These are phyloP conservation scores for Biscogniauxia mediterranea DNA, from an alignment of 2,329 filamentous ascomycete species.

Conservation along the genomic window DNA sequence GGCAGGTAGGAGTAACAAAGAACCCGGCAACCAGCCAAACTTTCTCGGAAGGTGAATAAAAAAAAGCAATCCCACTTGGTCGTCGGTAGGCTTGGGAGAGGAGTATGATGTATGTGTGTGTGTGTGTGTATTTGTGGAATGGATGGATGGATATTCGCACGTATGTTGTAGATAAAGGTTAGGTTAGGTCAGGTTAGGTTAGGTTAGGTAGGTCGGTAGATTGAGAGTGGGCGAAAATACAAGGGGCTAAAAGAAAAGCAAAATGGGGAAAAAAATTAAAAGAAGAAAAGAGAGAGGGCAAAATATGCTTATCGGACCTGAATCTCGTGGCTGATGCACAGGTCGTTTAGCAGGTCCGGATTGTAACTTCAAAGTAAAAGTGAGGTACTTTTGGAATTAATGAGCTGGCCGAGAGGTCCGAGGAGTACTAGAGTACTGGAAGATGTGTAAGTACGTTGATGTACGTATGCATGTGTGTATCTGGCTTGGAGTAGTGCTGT, in stretches of 20 bases:
- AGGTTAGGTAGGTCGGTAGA: no score
- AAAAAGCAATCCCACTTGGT: background rate
- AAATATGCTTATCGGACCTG: background rate
- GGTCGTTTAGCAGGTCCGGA: background rate
- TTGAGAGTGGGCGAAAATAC: no score
- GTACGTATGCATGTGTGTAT: no score
- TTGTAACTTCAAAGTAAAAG: background rate
- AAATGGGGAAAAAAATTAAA: no score
- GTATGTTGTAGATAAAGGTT: background rate
- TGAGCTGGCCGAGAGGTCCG: background rate
- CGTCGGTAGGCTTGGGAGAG: background rate
- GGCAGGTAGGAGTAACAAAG: background rate
- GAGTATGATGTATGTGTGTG: no score
- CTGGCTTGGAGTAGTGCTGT: background rate
- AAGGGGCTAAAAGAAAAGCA: no score
- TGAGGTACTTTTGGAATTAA: background rate
- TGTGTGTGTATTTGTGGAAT: no score
- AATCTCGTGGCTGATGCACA: background rate
- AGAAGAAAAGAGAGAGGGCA: background rate
- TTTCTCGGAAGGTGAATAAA: background rate
- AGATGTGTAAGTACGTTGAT: background rate
- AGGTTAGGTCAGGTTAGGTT: no score
- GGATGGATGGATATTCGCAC: background rate
- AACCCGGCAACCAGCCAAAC: background rate
- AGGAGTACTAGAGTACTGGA: background rate